Conservation (phyloP, 1,284 basidiomycete genomes). For the Afroboletus lepidellus region DNA sequence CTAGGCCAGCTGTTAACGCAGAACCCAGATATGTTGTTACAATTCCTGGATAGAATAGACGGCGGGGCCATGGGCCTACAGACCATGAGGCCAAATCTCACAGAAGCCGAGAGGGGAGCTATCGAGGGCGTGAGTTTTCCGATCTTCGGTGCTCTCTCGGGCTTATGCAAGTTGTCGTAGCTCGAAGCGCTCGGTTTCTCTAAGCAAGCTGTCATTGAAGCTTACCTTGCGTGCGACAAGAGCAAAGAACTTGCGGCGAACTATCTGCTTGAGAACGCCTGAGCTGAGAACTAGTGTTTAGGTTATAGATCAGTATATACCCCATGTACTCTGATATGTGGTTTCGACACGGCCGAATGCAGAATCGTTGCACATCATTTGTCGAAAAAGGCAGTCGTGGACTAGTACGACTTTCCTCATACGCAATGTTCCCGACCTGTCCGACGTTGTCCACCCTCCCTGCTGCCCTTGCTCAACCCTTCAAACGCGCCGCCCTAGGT, state of each 20-base stretch:
- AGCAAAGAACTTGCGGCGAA: conserved; percentile 9
- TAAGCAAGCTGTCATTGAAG: conserved; percentile 6
- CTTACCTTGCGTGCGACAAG: conserved; percentile 10
- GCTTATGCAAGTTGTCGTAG: background rate
- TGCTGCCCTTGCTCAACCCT: conserved; percentile 52
- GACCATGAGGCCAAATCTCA: background rate
- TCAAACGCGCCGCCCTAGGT: conserved; percentile 73
- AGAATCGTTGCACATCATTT: too few relatives aligned
- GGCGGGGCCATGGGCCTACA: background rate
- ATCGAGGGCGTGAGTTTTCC: conserved; percentile 5
- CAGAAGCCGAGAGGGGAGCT: background rate
- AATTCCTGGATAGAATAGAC: background rate
- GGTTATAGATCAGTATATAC: background rate
- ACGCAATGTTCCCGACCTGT: conserved; percentile 26
- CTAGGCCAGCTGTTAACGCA: conserved; percentile 1
- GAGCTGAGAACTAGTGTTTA: background rate
- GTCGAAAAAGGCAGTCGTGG: background rate
- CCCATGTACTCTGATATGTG: background rate
- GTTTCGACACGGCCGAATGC: background rate
- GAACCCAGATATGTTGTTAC: conserved; percentile 6
- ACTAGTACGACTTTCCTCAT: background rate
- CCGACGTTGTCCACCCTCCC: conserved; percentile 27
- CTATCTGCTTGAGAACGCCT: conserved; percentile 5
- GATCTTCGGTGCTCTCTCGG: background rate
- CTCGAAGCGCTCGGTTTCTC: conserved; percentile 9